These are phyloP conservation scores for Apiotrichum sp. DNA, from an alignment of 1,284 basidiomycete genomes.

Conservation along the genomic window DNA sequence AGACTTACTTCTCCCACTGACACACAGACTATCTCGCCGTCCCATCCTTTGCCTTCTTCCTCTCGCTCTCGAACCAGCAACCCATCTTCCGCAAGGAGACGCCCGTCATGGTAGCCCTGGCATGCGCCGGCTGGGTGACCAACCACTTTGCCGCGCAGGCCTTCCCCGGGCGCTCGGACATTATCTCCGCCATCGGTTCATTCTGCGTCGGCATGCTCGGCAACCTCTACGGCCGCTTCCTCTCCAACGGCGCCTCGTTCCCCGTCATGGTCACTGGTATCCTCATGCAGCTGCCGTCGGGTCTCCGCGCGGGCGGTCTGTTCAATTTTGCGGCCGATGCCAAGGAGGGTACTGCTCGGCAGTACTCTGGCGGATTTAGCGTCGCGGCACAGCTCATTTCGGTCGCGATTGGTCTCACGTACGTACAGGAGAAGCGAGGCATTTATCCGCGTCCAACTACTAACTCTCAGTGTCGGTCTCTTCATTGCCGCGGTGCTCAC, in stretches of 20 bases:
- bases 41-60: constrained; percentile 65
- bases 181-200: constrained; percentile 66
- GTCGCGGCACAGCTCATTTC: constrained; percentile 48
- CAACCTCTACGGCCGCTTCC: constrained; percentile 72
- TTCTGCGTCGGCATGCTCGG: constrained; percentile 77
- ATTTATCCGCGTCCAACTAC: constrained; percentile 35
- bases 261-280: constrained; percentile 59
- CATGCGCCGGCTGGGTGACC: constrained; percentile 67
- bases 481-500: constrained; percentile 51
- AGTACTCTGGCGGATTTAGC: constrained; percentile 49
- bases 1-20: neutral
- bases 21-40: constrained; percentile 67
- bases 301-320: constrained; percentile 49
- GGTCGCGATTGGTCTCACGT: constrained; percentile 51
- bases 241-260: constrained; percentile 36
- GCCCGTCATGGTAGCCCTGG: constrained; percentile 59
- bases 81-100: constrained; percentile 66
- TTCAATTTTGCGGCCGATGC: constrained; percentile 3
- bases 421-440: constrained; percentile 10
- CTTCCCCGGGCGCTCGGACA: constrained; percentile 65
- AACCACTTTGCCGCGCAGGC: constrained; percentile 65
- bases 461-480: constrained; percentile 60
- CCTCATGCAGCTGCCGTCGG: constrained; percentile 79
- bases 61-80: constrained; percentile 72
- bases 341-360: constrained; percentile 17